Evolutionary conservation across 2,329 filamentous ascomycete genomes (phyloP).

Genomic region (Fusarium sp.): DNA sequence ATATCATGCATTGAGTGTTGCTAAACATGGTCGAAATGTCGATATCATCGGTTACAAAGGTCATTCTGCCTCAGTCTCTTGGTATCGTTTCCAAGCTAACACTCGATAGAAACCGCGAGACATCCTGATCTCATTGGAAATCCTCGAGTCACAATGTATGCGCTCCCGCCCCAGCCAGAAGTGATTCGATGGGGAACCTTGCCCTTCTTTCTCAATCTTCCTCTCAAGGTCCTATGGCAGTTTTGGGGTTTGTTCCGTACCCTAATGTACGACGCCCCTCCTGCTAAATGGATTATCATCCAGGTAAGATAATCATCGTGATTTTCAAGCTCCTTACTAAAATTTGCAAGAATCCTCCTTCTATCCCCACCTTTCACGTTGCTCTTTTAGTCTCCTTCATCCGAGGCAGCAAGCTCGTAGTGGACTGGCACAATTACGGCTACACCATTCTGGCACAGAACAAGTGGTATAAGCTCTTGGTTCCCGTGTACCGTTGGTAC

Average conservation of each 20-base stretch:
- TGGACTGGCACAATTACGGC: conserved; percentile 99
- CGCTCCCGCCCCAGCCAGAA: conserved; percentile 73
- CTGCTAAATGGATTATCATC: conserved; percentile 85
- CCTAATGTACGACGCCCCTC: conserved; percentile 77
- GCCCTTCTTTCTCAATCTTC: conserved; percentile 80
- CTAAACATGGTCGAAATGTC: conserved; percentile 80
- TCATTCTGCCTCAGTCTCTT: conserved; percentile 46
- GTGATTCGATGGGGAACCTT: conserved; percentile 73
- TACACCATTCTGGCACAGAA: conserved; percentile 85
- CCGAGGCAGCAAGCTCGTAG: conserved; percentile 81
- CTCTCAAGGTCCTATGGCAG: conserved; percentile 88
- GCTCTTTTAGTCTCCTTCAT: conserved; percentile 76
- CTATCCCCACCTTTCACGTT: conserved; percentile 87
- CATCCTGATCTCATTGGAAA: conserved; percentile 79
- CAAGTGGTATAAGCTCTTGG: conserved; percentile 74
- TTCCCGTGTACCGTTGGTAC: conserved; percentile 78
- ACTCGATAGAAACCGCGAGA: conserved; percentile 73
- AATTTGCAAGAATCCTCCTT: conserved; percentile 80
- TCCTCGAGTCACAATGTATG: conserved; percentile 73
- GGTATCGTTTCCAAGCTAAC: conserved; percentile 11
- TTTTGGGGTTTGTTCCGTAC: conserved; percentile 74
- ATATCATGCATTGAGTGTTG: conserved; percentile 94
- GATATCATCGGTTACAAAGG: conserved; percentile 89
- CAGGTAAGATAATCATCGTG: conserved; percentile 60
- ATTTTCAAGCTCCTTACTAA: not conserved